Evolutionary conservation across 768 basidiomycete species (phyloP).

Genomic region (Exidia glandulosa): DNA sequence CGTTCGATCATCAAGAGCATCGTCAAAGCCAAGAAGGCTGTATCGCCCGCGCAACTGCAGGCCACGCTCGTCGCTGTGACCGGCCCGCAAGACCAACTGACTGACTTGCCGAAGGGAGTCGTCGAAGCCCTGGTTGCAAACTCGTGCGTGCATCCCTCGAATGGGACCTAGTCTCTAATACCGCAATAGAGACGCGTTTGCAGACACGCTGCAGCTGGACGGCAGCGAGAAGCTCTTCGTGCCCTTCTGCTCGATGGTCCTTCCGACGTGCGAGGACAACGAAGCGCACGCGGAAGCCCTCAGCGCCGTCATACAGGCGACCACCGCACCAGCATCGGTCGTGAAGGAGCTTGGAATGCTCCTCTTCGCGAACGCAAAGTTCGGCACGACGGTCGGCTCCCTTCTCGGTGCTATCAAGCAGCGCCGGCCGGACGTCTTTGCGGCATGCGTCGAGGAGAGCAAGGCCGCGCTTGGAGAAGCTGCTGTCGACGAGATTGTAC

Average conservation of each 20-base stretch:
- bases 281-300: constrained; percentile 3
- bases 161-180: background rate
- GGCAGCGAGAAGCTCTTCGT: constrained; percentile 45
- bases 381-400: background rate
- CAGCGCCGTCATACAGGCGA: background rate
- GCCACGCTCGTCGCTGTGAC: constrained; percentile 57
- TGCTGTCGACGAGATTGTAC: constrained; percentile 43
- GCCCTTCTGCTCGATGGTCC: constrained; percentile 9
- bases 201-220: constrained; percentile 31
- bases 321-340: background rate
- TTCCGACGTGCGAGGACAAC: too few relatives aligned
- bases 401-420: constrained; percentile 54
- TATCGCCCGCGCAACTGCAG: constrained; percentile 43
- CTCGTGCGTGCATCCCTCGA: constrained; percentile 35
- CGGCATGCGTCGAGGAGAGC: constrained; percentile 27
- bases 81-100: constrained; percentile 46
- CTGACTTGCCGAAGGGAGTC: constrained; percentile 29
- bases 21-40: constrained; percentile 31
- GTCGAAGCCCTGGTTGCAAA: constrained; percentile 23
- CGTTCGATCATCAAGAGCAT: constrained; percentile 47
- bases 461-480: constrained; percentile 23
- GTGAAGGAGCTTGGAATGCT: background rate
- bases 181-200: constrained; percentile 12
- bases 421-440: constrained; percentile 44
- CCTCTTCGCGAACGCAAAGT: background rate